Evolutionary conservation across 2,329 filamentous ascomycete genomes (phyloP), one percentile per base, ranked within the genome.

Genomic region (Huntiella moniliformis): DNA sequence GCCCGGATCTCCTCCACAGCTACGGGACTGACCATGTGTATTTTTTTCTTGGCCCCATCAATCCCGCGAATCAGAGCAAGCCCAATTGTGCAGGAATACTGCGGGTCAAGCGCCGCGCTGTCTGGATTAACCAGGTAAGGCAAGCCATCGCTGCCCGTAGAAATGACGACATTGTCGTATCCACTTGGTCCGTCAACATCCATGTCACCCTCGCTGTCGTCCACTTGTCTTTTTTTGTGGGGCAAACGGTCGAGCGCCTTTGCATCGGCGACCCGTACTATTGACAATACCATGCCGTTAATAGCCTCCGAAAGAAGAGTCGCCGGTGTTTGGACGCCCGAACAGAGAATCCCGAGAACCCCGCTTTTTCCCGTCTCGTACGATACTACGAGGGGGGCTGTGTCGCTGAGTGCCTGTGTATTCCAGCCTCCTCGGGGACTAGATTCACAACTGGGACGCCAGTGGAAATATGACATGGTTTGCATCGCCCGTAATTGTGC

Each of bases 391-490:
- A 74, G 77, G 0, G 82, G 82, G 0, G 66, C 58, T 5, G 70
- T 53, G 0, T 64, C 61, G 1, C 72, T 72, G 6, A 87, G 60
- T 0, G 79, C 70, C 0, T 61, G 63, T 0, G 65, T 50, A 44
- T 68, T 61, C 71, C 76, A 82, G 38, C 56, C 58, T 15, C 59
- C 42, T 4, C 50, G 51, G 2, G 42, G 5, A 1, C 33, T 12
- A 1, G 15, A n/a, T 8, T 18, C 4, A 5, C 49, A 45, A 12
- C 39, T 17, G 3, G 45, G 32, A 45, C 52, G 50, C 31, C 37
- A 52, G 56, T 88, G 83, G 54, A 88, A 84, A 54, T 87, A 88
- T 0, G 81, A 78, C 68, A 85, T 77, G n/a, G 70, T 74, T 53
- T 86, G 80, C 79, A 88, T 85, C 4, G 71, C 69, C 43, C 80